Conservation (phyloP, 116 monocot species). For the Posidonia oceanica region DNA sequence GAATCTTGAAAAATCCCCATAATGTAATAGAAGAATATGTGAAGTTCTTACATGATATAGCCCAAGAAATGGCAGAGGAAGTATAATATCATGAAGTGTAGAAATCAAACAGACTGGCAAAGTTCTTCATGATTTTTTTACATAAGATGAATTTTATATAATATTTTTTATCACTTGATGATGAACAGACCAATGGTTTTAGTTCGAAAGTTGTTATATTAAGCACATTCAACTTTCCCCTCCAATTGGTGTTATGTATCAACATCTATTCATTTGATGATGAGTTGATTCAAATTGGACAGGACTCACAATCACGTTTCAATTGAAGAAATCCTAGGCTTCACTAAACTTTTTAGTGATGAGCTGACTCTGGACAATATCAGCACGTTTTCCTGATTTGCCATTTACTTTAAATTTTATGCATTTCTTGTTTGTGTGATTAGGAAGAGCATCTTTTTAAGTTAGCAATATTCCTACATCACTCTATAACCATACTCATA, state of each 20-base stretch:
- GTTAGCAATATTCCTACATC: no score
- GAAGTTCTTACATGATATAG: constrained; percentile 92
- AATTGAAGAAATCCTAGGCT: constrained; percentile 90
- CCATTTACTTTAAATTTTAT: not conserved
- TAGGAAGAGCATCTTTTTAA: no score
- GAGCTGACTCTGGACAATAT: constrained; percentile 96
- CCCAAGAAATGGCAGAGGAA: constrained; percentile 97
- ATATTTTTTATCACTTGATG: no score
- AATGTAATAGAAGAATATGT: constrained; percentile 96
- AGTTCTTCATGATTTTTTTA: constrained; percentile 95
- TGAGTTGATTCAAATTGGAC: constrained; percentile 28
- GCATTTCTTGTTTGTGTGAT: not conserved
- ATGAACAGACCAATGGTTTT: not conserved
- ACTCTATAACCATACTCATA: no score
- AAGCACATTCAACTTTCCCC: no score
- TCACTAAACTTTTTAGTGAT: constrained; percentile 95
- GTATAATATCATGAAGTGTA: constrained; percentile 78
- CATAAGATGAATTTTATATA: constrained; percentile 42
- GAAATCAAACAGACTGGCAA: constrained; percentile 89
- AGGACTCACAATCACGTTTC: constrained; percentile 66
- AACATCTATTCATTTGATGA: not conserved
- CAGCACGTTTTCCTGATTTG: constrained; percentile 52
- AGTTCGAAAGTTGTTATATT: no score
- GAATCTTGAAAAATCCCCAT: constrained; percentile 74
- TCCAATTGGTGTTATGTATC: no score